Base-by-base conservation (phyloP, 345 rosid genomes). In the Brassica incana region DNA sequence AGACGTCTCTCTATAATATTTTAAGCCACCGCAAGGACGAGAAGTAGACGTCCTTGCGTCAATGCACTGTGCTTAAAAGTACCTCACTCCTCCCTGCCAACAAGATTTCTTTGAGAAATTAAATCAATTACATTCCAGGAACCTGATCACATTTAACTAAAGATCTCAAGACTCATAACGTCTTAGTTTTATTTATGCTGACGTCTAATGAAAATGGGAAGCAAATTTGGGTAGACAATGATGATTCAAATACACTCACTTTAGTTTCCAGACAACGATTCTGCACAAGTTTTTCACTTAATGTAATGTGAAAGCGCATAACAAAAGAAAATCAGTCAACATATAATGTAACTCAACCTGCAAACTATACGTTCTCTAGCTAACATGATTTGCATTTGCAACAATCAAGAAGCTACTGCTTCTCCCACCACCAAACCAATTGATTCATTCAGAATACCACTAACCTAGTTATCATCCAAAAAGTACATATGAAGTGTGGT, bases 1-100 rank as follows among this genome's bases (percentile, higher is more conserved):
- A 65, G 12, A 45, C 18, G n/a, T 73, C 66, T 36, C 72, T 52
- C 81, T 64, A 58, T 25, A 65, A 18, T 43, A 30, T 29, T 18
- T 3, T 72, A 66, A 66, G 64, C 54, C 6, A 66, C 29, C 63
- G 33, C 63, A 30, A 66, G 38, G 15, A 65, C 8, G 25, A 58
- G 38, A 76, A 36, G 40, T 14, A 72, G 14, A 8, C 20, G 69
- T 6, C 52, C 40, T 32, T 58, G 73, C 67, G 52, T 71, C 63
- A 5, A 16, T 65, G 15, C 60, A 29, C 18, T 10, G 27, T 2
- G 8, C 81, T 58, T 59, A 3, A 20, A 20, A 40, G 68, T 29
- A 36, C 27, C 7, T 78, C 68, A 78, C 61, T 78, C 81, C 16
- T 78, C 82, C 82, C 82, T 78, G 82, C 25, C 14, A 67, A 30